Base-by-base conservation (phyloP, 2,329 filamentous ascomycete genomes). In the Aspergillus cejpii region DNA sequence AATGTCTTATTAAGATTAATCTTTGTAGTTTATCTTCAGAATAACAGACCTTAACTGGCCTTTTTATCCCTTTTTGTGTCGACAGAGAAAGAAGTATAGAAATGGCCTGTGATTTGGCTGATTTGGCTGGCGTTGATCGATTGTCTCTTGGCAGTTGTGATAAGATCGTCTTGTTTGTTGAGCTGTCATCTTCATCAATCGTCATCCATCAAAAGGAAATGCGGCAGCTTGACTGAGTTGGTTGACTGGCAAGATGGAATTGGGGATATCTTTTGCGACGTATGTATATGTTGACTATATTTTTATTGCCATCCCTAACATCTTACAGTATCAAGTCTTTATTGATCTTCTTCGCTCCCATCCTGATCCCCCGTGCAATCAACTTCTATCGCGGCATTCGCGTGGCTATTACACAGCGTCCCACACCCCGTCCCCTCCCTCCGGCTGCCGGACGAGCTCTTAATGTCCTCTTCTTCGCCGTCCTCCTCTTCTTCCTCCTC, bases 401-500 rank as follows among this genome's bases (percentile, higher is more conserved):
- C 34, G 58, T 59, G 24, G 58, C 63, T 11, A 49, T 66, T 43
- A 50, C 61, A n/a, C 59, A 54, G 42, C 63, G 64, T 15, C 68
- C 66, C 6, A 59, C 65, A 21, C 65, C 67, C 1, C 58, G 65
- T 14, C 63, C 66, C 17, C 52, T 71, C 1, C 62, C 67, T 3
- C 36, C 56, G 10, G 55, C 58, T 24, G 62, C 68, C 19, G 48
- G 57, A 27, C 64, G 64, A 24, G 67, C 68, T 5, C 55, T 74
- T 36, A 74, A 74, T 45, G 58, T 79, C 54, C 60, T 81, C 47
- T 76, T 79, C 64, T 60, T 78, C 55, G 71, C 74, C 50, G 73
- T 73, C 37, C 53, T 74, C 36, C 50, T 76, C 46, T 77, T 74
- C 54, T 65, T 86, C 41, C 57, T 82, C 47, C 76, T 80, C 47